Evolutionary conservation across 1,284 basidiomycete genomes (phyloP).

Genomic region (Puccinia triticina): DNA sequence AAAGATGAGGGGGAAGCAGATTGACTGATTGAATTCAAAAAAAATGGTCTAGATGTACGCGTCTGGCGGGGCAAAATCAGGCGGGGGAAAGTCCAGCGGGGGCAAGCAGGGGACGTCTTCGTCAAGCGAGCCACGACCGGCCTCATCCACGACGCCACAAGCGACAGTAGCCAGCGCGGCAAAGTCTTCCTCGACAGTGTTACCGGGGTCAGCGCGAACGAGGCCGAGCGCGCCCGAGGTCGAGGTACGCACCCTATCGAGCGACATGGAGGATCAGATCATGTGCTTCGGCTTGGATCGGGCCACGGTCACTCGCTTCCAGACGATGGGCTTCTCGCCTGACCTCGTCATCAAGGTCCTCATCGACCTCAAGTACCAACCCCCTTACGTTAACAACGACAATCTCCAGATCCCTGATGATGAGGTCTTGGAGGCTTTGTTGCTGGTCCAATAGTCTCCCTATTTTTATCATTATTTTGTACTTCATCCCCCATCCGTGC

Average conservation of each 20-base stretch:
- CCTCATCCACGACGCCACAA: background rate
- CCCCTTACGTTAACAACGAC: background rate
- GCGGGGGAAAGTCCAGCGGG: background rate
- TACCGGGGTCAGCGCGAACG: background rate
- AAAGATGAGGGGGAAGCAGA: background rate
- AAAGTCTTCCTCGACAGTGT: background rate
- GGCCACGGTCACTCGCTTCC: slow-evolving; percentile 63
- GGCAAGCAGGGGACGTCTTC: background rate
- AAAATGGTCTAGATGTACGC: slow-evolving; percentile 58
- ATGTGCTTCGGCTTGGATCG: slow-evolving; percentile 63
- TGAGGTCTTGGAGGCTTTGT: slow-evolving; percentile 24
- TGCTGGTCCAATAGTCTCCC: background rate
- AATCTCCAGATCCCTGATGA: slow-evolving; percentile 13
- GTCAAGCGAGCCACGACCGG: background rate
- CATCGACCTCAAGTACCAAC: slow-evolving; percentile 30
- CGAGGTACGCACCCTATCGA: background rate
- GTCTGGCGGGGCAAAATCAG: background rate
- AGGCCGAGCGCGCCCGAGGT: background rate
- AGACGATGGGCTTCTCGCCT: slow-evolving; percentile 62
- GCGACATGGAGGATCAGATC: slow-evolving; percentile 57
- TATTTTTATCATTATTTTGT: background rate
- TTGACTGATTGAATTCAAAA: background rate
- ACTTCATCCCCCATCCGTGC: too few species aligned
- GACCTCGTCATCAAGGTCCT: slow-evolving; percentile 21
- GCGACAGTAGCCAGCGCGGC: background rate